phyloP scores from a whole-genome alignment of 768 basidiomycete genomes.

The Trametes elegans region DNA sequence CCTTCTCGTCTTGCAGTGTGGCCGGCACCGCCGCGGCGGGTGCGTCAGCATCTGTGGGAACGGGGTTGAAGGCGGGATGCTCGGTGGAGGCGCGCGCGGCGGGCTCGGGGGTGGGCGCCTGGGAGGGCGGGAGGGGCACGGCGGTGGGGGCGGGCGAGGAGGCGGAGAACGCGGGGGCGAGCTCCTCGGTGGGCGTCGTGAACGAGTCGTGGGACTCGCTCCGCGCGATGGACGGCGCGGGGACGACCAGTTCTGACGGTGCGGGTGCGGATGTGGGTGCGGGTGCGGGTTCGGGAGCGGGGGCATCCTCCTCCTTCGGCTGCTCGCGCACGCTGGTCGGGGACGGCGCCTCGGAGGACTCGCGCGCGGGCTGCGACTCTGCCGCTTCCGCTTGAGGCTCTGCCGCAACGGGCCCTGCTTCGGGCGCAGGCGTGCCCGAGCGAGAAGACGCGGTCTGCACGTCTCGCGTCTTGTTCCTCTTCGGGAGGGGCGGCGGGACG shows the following conservation, averaged over 20 bases:
- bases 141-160: constrained; percentile 14
- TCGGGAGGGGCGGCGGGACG: constrained; percentile 31
- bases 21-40: background rate
- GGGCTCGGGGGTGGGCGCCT: constrained; percentile 15
- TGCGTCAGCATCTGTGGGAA: background rate
- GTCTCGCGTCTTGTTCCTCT: constrained; percentile 17
- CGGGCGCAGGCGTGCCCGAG: background rate
- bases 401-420: background rate
- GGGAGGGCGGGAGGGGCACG: constrained; percentile 22
- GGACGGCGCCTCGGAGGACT: background rate
- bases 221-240: constrained; percentile 11
- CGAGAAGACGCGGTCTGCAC: background rate
- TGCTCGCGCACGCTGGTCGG: background rate
- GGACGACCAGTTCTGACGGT: background rate
- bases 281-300: background rate
- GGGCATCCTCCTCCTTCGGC: background rate
- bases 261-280: background rate
- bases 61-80: background rate
- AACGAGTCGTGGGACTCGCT: constrained; percentile 23
- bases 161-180: constrained; percentile 10
- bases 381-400: background rate
- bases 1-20: background rate
- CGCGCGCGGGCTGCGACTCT: background rate
- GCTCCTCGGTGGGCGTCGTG: constrained; percentile 27
- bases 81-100: background rate